Percentiles rank a stretch among this genome's conserved stretches.
Conservation (phyloP, 257 asterid species). For the Salvia hispanica region DNA sequence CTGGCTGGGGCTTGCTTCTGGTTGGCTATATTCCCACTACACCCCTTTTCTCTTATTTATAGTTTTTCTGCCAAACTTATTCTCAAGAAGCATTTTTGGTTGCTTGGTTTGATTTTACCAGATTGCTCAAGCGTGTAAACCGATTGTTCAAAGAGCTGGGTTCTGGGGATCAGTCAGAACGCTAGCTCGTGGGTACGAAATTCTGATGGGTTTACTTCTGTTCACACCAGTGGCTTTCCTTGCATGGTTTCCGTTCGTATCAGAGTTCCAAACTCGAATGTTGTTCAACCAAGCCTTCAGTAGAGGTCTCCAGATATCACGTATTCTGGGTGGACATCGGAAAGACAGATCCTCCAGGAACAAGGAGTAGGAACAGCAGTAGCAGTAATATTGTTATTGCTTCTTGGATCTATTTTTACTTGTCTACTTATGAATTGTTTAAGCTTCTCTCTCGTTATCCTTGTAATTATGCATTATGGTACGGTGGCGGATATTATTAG, state of each 20-base stretch:
- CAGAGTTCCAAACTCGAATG: slow-evolving; percentile 96
- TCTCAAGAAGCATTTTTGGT: neutral
- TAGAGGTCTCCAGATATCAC: slow-evolving; percentile 97
- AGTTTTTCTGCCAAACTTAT: neutral
- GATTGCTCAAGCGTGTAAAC: slow-evolving; percentile 98
- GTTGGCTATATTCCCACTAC: slow-evolving; percentile 44
- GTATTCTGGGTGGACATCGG: slow-evolving; percentile 92
- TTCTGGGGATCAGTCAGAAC: slow-evolving; percentile 94
- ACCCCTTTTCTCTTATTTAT: neutral
- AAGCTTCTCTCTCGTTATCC: slow-evolving; percentile 20
- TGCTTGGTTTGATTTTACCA: slow-evolving; percentile 20
- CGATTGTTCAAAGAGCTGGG: slow-evolving; percentile 61
- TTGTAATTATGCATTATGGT: slow-evolving; percentile 23
- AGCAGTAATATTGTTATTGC: neutral
- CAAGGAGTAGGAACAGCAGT: slow-evolving; percentile 62
- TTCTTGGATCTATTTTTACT: slow-evolving; percentile 17
- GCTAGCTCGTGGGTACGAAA: slow-evolving; percentile 89
- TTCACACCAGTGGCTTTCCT: slow-evolving; percentile 94
- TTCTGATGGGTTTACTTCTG: slow-evolving; percentile 82
- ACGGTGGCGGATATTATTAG: neutral
- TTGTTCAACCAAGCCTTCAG: slow-evolving; percentile 99
- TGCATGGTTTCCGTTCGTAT: slow-evolving; percentile 97
- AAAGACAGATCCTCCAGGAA: slow-evolving; percentile 82
- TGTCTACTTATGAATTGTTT: neutral
- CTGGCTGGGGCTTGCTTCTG: slow-evolving; percentile 98